Base-by-base conservation (phyloP, 1,284 basidiomycete species). In the Anthracocystis setariae region DNA sequence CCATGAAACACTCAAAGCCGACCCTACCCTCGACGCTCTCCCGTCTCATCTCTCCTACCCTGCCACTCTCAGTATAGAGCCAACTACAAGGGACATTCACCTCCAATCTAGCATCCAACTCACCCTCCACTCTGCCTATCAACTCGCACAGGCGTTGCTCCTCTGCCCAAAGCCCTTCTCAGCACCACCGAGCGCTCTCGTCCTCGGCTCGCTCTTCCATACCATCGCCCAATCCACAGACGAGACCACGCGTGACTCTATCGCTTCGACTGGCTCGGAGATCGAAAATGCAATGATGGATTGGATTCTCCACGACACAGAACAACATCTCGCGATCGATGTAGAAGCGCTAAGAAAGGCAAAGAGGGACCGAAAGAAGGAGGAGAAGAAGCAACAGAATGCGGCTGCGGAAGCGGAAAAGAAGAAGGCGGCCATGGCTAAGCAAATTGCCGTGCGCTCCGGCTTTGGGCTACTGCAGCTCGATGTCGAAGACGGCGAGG, bases 291-390 rank as follows among this genome's bases (percentile, higher is more conserved):
- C 48, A 20, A 65, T 73, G 57, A 46, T 73, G 32, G 46, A 63
- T 38, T 73, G 60, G 60, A 53, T 73, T 25, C 59, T 73, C 18
- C 24, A 59, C 37, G 71, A 64, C 42, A 69, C 61, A 3, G 46
- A 62, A 27, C 32, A 69, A 10, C 46, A 57, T 37, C 62, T 73
- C 15, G 58, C 66, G 15, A 73, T 73, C 62, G 66, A 73, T 21
- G 55, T 73, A 10, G 71, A 73, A 40, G 66, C 71, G 29, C 23
- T 69, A n/a, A 39, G 71, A 12, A 69, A 69, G 33, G 62, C 62
- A 13, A 73, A 73, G 25, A 53, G 59, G 8, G 71, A 73, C 4
- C 56, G 61, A 15, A 73, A 66, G 44, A 65, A 59, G 54, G 56
- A 67, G 46, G 70, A 68, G 25, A 68, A 68, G 50, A 61, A 60